Evolutionary conservation across 768 basidiomycete genomes (phyloP).

Genomic region (Rhizopogon roseolus): DNA sequence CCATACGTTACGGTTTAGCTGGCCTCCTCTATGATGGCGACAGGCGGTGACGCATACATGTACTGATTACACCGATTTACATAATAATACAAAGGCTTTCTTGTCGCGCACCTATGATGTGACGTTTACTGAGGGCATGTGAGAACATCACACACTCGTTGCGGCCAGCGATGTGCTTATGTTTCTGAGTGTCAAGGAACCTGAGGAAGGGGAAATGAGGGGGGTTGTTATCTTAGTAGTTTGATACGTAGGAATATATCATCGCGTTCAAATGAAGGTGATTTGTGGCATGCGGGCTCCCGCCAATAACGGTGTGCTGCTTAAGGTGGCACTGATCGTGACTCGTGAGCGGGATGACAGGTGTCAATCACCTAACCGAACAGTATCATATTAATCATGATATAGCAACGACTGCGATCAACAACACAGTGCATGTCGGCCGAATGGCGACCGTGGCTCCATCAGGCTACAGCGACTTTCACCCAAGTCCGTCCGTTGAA

Average conservation of each 20-base stretch:
- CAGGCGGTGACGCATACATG: constrained; percentile 47
- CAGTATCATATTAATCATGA: not conserved
- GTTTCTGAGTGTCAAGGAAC: too few relatives aligned
- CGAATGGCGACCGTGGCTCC: not conserved
- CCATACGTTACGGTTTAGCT: constrained; percentile 85
- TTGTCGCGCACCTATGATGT: not conserved
- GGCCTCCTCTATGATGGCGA: constrained; percentile 90
- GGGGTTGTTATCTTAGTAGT: not conserved
- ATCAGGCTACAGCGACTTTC: not conserved
- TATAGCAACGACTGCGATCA: not conserved
- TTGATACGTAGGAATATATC: not conserved
- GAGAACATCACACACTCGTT: too few relatives aligned
- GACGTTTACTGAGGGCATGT: not conserved
- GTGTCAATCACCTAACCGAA: too few relatives aligned
- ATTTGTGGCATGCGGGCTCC: too few relatives aligned
- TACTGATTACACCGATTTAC: not conserved
- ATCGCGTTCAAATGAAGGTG: not conserved
- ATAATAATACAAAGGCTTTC: too few relatives aligned
- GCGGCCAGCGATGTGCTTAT: not conserved
- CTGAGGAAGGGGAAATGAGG: not conserved
- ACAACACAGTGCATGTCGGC: not conserved
- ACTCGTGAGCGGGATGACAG: too few relatives aligned
- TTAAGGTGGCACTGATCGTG: too few relatives aligned
- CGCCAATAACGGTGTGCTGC: too few relatives aligned
- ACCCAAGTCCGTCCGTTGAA: not conserved